phyloP scores from a whole-genome alignment of 1,284 basidiomycete species.

The Thecaphora thlaspeos region DNA sequence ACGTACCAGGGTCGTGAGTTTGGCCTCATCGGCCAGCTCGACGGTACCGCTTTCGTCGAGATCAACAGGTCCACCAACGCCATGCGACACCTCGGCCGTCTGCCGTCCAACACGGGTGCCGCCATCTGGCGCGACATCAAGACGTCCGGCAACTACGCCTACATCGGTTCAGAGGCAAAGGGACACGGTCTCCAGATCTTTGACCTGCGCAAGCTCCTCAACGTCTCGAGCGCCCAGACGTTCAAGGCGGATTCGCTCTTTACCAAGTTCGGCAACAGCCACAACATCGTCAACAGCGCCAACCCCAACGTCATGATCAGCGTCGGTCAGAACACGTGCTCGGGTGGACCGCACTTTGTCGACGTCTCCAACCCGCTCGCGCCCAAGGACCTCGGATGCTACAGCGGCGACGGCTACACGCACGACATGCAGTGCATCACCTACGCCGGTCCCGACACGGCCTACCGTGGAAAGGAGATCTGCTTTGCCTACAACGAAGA shows the following conservation, averaged over 20 bases:
- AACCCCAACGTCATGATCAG: not conserved
- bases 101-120: not conserved
- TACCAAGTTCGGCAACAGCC: not conserved
- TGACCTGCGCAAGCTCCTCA: constrained; percentile 3
- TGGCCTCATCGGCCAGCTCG: constrained; percentile 1
- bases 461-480: constrained; percentile 1
- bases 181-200: constrained; percentile 5
- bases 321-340: constrained; percentile 2
- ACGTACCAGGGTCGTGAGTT: not conserved
- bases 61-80: not conserved
- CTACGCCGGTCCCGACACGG: constrained; percentile 4
- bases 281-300: constrained; percentile 4
- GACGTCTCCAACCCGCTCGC: constrained; percentile 2
- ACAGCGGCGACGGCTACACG: constrained; percentile 5
- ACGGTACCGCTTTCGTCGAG: constrained; percentile 3
- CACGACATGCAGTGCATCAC: constrained; percentile 2
- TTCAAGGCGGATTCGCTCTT: not conserved
- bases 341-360: constrained; percentile 1
- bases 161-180: constrained; percentile 2
- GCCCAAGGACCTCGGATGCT: constrained; percentile 1
- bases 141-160: constrained; percentile 1
- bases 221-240: not conserved
- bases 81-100: constrained; percentile 1
- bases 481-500: constrained; percentile 4
- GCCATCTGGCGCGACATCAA: constrained; percentile 4